Evolutionary conservation across 495 filamentous ascomycete genomes (phyloP).

Genomic region (Glarea lozoyensis): DNA sequence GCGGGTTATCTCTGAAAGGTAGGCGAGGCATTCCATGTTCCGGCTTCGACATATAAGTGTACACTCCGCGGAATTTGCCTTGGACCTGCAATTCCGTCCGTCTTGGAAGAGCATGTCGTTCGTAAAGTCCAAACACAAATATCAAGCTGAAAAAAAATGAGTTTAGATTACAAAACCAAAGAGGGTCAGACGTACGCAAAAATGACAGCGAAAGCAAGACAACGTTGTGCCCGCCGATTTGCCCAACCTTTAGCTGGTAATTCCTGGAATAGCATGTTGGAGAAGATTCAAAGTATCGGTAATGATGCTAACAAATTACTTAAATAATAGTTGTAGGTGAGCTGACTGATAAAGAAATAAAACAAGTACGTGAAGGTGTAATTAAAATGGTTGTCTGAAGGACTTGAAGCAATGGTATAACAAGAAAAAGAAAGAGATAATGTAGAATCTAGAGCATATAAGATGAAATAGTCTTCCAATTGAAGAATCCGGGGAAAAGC

Average conservation of each 20-base stretch:
- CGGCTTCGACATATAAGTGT: constrained; percentile 8
- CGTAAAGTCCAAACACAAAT: constrained; percentile 1
- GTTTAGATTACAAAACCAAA: neutral
- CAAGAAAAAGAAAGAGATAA: too few relatives aligned
- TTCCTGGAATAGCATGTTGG: constrained; percentile 5
- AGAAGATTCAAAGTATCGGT: neutral
- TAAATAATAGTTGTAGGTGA: too few relatives aligned
- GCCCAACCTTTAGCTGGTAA: constrained; percentile 5
- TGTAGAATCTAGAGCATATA: too few relatives aligned
- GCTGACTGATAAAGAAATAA: too few relatives aligned
- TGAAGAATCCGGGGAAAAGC: too few relatives aligned
- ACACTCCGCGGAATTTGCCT: constrained; percentile 1
- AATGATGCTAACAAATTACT: too few relatives aligned
- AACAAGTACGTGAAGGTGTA: too few relatives aligned
- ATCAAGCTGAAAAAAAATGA: neutral
- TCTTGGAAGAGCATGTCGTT: neutral
- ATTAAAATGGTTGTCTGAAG: too few relatives aligned
- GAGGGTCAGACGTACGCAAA: constrained; percentile 3
- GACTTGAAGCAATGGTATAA: too few relatives aligned
- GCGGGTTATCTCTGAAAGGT: constrained; percentile 8
- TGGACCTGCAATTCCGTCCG: constrained; percentile 4
- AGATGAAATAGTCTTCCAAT: too few relatives aligned
- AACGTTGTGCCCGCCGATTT: constrained; percentile 7
- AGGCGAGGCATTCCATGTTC: constrained; percentile 8
- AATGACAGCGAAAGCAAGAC: constrained; percentile 9